Evolutionary conservation across 345 rosid genomes (phyloP).

Genomic region (Eucalyptus rudis): DNA sequence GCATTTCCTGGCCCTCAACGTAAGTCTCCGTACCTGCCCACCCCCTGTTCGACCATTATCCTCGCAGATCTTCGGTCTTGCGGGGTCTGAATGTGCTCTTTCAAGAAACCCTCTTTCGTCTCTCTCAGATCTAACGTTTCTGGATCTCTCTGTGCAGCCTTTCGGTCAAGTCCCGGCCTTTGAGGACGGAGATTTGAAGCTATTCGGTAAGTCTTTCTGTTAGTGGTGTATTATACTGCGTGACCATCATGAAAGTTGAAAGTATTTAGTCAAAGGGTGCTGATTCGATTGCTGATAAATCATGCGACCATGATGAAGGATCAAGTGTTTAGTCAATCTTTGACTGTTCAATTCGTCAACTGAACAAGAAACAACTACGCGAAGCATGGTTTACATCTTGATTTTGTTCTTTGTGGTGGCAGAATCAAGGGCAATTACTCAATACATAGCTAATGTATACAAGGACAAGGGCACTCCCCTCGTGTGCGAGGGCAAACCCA

Average conservation of each 20-base stretch:
- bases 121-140: constrained; percentile 38
- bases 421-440: constrained; percentile 83
- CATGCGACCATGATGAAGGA: neutral
- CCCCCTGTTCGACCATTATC: neutral
- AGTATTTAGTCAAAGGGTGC: too few species aligned
- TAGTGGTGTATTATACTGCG: too few species aligned
- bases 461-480: constrained; percentile 45
- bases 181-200: constrained; percentile 53
- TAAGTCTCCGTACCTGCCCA: neutral
- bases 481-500: constrained; percentile 9
- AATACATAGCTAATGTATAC: constrained; percentile 32
- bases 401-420: neutral
- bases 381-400: neutral
- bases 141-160: constrained; percentile 48
- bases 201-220: constrained; percentile 29
- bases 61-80: neutral
- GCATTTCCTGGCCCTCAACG: constrained; percentile 1
- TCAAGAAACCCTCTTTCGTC: neutral
- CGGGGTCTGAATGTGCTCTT: neutral
- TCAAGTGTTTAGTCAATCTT: neutral
- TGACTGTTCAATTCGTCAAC: neutral
- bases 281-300: neutral
- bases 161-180: constrained; percentile 69
- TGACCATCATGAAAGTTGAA: too few species aligned
- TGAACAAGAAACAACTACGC: neutral